Evolutionary conservation across 768 basidiomycete species (phyloP).

Genomic region (Crassisporium funariophilum): DNA sequence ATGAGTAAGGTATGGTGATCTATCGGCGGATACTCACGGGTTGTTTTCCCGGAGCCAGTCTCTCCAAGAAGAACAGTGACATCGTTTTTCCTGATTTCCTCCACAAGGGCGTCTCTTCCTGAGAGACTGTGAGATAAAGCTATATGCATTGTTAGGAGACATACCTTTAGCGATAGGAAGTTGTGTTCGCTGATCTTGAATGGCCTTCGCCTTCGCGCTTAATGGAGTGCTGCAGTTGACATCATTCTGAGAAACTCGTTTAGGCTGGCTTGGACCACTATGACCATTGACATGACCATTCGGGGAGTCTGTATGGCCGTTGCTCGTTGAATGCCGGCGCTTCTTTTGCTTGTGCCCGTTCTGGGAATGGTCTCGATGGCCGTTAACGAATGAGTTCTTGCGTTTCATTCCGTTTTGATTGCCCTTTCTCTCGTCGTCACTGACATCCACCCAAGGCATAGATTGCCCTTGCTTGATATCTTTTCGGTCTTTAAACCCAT

Average conservation of each 20-base stretch:
- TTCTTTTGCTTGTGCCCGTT: conserved; percentile 36
- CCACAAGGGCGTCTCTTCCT: conserved; percentile 78
- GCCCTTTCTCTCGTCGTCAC: conserved; percentile 38
- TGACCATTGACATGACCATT: conserved; percentile 17
- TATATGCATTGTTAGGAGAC: conserved; percentile 16
- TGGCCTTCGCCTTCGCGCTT: conserved; percentile 25
- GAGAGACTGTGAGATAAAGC: conserved; percentile 2
- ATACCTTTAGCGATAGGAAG: conserved; percentile 82
- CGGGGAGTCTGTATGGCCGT: conserved; percentile 9
- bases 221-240: conserved; percentile 26
- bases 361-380: conserved; percentile 19
- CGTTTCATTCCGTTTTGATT: conserved; percentile 32
- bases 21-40: conserved; percentile 64
- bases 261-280: conserved; percentile 13
- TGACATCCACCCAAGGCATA: conserved; percentile 42
- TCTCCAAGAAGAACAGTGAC: conserved; percentile 92
- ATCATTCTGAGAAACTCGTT: conserved; percentile 15
- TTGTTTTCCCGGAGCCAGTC: conserved; percentile 98
- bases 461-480: conserved; percentile 28
- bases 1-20: conserved; percentile 1
- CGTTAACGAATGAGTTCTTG: conserved; percentile 28
- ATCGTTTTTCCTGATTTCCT: conserved; percentile 75
- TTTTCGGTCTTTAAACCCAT: conserved; percentile 23
- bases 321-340: conserved; percentile 25
- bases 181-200: conserved; percentile 67